Conservation (phyloP, 495 filamentous ascomycete species). For the Trichodelitschia bisporula region DNA sequence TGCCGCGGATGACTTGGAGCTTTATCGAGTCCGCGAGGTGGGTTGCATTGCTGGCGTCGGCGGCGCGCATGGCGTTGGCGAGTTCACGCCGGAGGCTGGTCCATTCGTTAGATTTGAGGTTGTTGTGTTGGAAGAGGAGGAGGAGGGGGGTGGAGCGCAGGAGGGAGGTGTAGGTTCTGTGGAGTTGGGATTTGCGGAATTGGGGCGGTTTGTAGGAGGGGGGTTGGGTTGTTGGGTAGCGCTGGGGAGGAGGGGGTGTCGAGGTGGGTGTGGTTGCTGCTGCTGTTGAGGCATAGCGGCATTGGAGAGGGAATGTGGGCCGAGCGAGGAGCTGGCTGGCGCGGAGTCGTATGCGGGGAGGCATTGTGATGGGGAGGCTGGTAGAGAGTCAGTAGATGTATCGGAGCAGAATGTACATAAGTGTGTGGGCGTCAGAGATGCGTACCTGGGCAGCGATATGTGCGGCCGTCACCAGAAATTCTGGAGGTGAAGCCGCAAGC, state of each 20-base stretch:
- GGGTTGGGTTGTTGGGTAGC: slow-evolving; percentile 48
- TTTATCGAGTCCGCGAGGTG: slow-evolving; percentile 32
- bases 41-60: slow-evolving; percentile 26
- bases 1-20: slow-evolving; percentile 62
- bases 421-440: too few relatives aligned
- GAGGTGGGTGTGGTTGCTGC: slow-evolving; percentile 24
- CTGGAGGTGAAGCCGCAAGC: too few relatives aligned
- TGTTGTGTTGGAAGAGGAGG: slow-evolving; percentile 93
- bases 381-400: too few relatives aligned
- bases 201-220: slow-evolving; percentile 71
- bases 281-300: slow-evolving; percentile 17
- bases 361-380: slow-evolving; percentile 2
- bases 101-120: slow-evolving; percentile 75
- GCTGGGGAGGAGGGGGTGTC: slow-evolving; percentile 23
- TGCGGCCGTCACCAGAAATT: too few relatives aligned
- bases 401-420: too few relatives aligned
- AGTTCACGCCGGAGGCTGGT: slow-evolving; percentile 66
- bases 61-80: slow-evolving; percentile 34
- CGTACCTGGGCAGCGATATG: too few relatives aligned
- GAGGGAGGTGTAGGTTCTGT: slow-evolving; percentile 79
- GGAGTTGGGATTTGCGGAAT: slow-evolving; percentile 80
- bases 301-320: slow-evolving; percentile 18
- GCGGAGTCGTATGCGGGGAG: slow-evolving; percentile 3
- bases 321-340: not conserved
- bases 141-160: slow-evolving; percentile 73